Percentiles rank a stretch among this genome's conserved stretches.
phyloP scores from a whole-genome alignment of 139 green algal genomes.

The Zygnema circumcarinatum region DNA sequence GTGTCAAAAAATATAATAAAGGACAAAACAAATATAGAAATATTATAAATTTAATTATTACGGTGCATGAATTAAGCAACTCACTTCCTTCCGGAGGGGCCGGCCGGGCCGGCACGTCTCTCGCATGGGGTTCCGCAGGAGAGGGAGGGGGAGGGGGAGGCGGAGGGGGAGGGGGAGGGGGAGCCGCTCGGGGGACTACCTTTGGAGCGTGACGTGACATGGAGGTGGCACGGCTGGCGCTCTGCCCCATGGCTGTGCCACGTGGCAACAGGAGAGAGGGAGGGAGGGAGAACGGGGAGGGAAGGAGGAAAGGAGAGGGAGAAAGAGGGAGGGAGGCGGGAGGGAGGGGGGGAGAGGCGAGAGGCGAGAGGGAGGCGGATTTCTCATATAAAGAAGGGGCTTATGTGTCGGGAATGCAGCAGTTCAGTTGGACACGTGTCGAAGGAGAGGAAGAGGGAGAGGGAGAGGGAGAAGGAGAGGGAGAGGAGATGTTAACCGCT shows the following conservation, averaged over 20 bases:
- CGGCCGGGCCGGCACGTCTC: background rate
- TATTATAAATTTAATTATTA: background rate
- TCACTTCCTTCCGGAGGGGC: background rate
- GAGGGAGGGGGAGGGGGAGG: background rate
- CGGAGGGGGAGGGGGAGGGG: background rate
- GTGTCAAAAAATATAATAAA: background rate
- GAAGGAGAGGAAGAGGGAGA: background rate
- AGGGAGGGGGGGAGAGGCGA: too few species aligned
- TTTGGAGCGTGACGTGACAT: background rate
- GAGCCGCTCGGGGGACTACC: background rate
- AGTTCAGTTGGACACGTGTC: background rate
- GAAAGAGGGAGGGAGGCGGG: too few species aligned
- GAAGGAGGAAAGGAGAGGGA: background rate
- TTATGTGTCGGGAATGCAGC: too few species aligned
- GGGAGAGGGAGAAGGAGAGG: too few species aligned
- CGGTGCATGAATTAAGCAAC: background rate
- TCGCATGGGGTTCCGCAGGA: background rate
- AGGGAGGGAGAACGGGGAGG: background rate
- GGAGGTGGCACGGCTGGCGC: background rate
- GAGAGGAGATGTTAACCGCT: background rate
- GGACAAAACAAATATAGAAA: background rate
- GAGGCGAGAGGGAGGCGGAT: too few species aligned
- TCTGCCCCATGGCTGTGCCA: background rate
- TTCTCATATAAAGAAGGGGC: too few species aligned
- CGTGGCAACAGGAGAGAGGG: background rate